Evolutionary conservation across 495 filamentous ascomycete species (phyloP).

Genomic region (Talaromyces ruber): DNA sequence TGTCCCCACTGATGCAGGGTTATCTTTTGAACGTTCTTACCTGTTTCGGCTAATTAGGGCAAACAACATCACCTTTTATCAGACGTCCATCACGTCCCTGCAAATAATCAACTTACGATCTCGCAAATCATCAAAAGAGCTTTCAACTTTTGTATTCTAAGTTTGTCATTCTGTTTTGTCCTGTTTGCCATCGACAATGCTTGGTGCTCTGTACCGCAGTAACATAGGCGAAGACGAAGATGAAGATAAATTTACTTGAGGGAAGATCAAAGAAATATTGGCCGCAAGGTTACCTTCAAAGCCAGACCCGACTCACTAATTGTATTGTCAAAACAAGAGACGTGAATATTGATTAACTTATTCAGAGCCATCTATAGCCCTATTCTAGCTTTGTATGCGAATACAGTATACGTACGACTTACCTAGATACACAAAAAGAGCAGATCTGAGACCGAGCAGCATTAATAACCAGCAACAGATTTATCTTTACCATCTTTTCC

Average conservation of each 20-base stretch:
- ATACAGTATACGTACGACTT: neutral
- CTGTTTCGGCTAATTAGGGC: neutral
- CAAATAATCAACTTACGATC: neutral
- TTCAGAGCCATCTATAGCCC: neutral
- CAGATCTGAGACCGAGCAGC: neutral
- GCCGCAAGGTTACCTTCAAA: too few relatives aligned
- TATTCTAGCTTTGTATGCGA: neutral
- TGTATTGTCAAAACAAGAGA: neutral
- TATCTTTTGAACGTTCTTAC: too few relatives aligned
- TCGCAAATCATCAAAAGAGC: too few relatives aligned
- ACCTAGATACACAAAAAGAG: neutral
- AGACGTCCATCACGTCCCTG: neutral
- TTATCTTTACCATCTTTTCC: constrained; percentile 28
- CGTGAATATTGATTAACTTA: neutral
- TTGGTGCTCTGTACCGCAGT: neutral
- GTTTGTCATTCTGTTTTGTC: neutral
- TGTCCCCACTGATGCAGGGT: too few relatives aligned
- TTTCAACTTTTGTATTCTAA: neutral
- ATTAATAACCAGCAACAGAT: constrained; percentile 28
- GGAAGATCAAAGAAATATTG: neutral
- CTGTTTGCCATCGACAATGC: neutral
- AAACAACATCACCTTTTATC: neutral
- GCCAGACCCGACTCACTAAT: too few relatives aligned
- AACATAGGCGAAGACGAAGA: neutral
- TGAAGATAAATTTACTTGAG: neutral